These are phyloP conservation scores for Medicago arabica DNA, from an alignment of 306 rosid genomes.

Conservation along the genomic window DNA sequence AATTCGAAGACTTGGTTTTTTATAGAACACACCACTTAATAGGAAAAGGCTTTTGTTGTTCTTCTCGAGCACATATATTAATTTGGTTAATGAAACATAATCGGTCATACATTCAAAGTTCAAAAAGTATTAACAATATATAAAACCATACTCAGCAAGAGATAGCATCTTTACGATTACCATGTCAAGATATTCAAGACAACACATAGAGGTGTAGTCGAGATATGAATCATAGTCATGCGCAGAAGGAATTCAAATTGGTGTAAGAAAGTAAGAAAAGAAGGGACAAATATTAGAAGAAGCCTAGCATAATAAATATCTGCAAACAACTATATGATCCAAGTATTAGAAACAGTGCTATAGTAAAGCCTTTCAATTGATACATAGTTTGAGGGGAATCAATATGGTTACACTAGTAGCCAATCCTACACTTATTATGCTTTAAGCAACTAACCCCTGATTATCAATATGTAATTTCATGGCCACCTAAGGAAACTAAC, in stretches of 20 bases:
- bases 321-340: neutral
- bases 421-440: conserved; percentile 28
- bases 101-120: conserved; percentile 7
- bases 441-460: neutral
- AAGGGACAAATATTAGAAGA: too few relatives aligned
- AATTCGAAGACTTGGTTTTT: conserved; percentile 9
- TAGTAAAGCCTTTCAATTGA: neutral
- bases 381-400: too few relatives aligned
- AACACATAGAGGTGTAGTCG: too few relatives aligned
- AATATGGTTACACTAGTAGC: neutral
- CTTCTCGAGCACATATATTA: neutral
- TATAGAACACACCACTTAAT: too few relatives aligned
- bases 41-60: neutral
- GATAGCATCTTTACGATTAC: conserved; percentile 22
- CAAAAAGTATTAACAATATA: neutral
- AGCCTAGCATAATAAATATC: too few relatives aligned
- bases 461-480: neutral
- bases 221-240: too few relatives aligned
- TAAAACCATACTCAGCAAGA: neutral
- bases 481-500: neutral
- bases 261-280: too few relatives aligned
- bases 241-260: too few relatives aligned
- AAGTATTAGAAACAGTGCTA: conserved; percentile 6
- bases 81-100: neutral
- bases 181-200: conserved; percentile 15